These are phyloP conservation scores for Lactarius deliciosus DNA, from an alignment of 768 basidiomycete genomes.

Conservation along the genomic window DNA sequence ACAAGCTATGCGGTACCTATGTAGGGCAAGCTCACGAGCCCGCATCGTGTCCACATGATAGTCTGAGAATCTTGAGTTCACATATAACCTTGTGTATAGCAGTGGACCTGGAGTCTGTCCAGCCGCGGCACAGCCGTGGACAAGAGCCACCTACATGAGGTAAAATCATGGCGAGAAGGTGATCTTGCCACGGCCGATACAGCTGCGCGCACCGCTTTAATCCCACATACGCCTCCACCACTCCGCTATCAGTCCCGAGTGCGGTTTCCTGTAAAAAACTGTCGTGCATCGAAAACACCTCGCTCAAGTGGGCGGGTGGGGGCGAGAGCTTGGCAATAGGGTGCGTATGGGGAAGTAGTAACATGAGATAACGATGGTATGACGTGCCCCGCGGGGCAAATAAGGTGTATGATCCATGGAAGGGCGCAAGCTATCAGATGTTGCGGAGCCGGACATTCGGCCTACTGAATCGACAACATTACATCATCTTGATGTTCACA, in stretches of 20 bases:
- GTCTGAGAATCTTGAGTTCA: not conserved
- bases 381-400: slow-evolving; percentile 82
- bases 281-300: slow-evolving; percentile 61
- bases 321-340: slow-evolving; percentile 31
- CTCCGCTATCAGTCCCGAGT: slow-evolving; percentile 40
- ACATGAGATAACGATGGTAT: slow-evolving; percentile 83
- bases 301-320: slow-evolving; percentile 39
- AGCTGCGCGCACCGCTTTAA: slow-evolving; percentile 9
- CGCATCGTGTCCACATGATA: not conserved
- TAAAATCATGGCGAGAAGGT: not conserved
- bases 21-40: too few species aligned
- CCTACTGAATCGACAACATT: slow-evolving; percentile 34
- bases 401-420: slow-evolving; percentile 64
- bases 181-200: not conserved
- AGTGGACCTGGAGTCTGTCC: not conserved
- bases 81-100: not conserved
- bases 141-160: not conserved
- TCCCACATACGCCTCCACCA: slow-evolving; percentile 52
- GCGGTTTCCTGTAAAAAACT: slow-evolving; percentile 54
- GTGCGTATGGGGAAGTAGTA: slow-evolving; percentile 68
- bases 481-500: slow-evolving; percentile 22
- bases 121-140: not conserved
- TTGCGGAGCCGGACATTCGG: slow-evolving; percentile 57
- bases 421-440: slow-evolving; percentile 37
- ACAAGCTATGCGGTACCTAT: too few species aligned